Base-by-base conservation (phyloP, 2,329 filamentous ascomycete species). In the Kalmusia sp. region DNA sequence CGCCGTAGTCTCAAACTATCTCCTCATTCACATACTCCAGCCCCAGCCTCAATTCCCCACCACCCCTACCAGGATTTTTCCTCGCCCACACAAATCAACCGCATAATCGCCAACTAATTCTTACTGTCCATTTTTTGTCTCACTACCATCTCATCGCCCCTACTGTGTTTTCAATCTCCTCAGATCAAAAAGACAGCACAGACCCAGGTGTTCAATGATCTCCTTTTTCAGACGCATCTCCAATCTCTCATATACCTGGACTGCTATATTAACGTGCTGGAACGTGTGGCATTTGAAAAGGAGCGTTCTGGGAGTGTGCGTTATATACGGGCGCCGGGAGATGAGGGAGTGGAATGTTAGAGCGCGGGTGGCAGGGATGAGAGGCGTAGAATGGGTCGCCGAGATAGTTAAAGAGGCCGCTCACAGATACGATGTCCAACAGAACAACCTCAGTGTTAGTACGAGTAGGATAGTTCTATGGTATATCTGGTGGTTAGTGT, bases 121-220 rank as follows among this genome's bases (percentile, higher is more conserved):
- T 6, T n/a, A 11, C 21, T 34, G 6, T 35, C 40, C 46, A 54
- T 7, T 3, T 2, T n/a, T 28, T n/a, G n/a, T n/a, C 15, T 40
- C 28, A 40, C 51, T 8, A 49, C 17, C 14, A 6, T 6, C 33
- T 33, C 34, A 2, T 34, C 51, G 17, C 25, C 45, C 24, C 6
- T 6, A 34, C 46, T n/a, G n/a, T n/a, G n/a, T 21, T 49, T 47
- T 54, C 40, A 15, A 54, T 24, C 33, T 25, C 21, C 34, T 40
- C 27, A 17, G 34, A 50, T 50, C 41, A 9, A 50, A 8, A 15
- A 54, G 15, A 41, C 51, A 50, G n/a, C 40, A 50, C 6, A 50
- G 15, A 41, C 50, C 46, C 24, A 49, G 34, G 11, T 37, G n/a
- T 3, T 46, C 40, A 15, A 47, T 31, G 11, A 50, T 31, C 17